Base-by-base conservation (phyloP, 2,329 filamentous ascomycete genomes). In the Pseudocercospora pini-densiflorae region DNA sequence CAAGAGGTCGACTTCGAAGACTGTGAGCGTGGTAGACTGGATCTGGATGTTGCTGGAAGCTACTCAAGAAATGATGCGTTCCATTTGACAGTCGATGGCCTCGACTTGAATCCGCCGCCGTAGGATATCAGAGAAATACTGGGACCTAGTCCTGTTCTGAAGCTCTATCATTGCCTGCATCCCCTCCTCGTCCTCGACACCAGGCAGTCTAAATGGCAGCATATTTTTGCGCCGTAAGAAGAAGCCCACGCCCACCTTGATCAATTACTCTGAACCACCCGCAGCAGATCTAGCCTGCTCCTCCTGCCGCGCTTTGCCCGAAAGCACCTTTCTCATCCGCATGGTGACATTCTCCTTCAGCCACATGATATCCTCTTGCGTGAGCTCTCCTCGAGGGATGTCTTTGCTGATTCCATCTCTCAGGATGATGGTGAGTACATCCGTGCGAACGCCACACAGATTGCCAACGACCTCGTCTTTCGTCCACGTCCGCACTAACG, bases 1-100 rank as follows among this genome's bases (percentile, higher is more conserved):
- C 84, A 87, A 0, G 92, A 95, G 70, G 89, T 94, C 3, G 93
- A 97, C 75, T 90, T 97, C 74, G 91, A 96, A 57, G 93, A 97
- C 71, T 97, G 94, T 73, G 87, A 93, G 71, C 85, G 92, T 9
- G 94, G 93, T 0, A 83, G 92, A 61, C 77, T 97, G 70, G 93
- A 97, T 77, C 78, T 97, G 55, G 94, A 97, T 81, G 89, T 92
- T 43, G 92, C 88, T 1, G 94, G 94, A 0, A 93, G 90, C 75
- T 97, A 97, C 78, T 94, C 92, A 2, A 86, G 93, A 77, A 91
- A 86, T 68, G 89, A 90, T 75, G 82, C 86, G 16, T 90, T 90
- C 74, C 83, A 84, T 70, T 75, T 90, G 63, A 85, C 79, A 0
- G 87, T 89, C 2, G 83, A 88, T 60, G 88, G 87, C 0, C 71